Conservation (phyloP, 805 yeast genomes). For the Yamadazyma endophytica region DNA sequence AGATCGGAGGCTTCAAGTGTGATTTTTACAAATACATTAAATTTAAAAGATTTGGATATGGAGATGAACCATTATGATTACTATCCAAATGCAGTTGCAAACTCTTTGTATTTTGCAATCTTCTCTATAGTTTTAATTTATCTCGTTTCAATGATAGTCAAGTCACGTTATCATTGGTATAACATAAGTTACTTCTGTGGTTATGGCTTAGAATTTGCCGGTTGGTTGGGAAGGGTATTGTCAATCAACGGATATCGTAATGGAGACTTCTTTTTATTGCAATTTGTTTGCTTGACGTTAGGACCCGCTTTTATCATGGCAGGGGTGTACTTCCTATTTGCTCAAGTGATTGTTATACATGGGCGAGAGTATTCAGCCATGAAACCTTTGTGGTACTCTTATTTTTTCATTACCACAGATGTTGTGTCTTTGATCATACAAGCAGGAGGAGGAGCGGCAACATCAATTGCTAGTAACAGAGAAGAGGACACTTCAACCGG, state of each 20-base stretch:
- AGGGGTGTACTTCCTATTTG: constrained; percentile 37
- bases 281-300: constrained; percentile 32
- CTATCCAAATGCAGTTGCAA: constrained; percentile 24
- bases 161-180: constrained; percentile 37
- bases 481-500: constrained; percentile 26
- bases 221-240: constrained; percentile 35
- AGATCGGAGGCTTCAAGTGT: not conserved
- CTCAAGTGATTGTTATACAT: constrained; percentile 35
- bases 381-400: constrained; percentile 42
- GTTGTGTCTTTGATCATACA: constrained; percentile 34
- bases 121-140: constrained; percentile 22
- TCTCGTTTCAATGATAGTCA: constrained; percentile 21
- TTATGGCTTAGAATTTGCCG: constrained; percentile 30
- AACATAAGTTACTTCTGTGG: constrained; percentile 35
- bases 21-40: constrained; percentile 5
- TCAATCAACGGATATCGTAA: constrained; percentile 20
- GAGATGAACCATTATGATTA: constrained; percentile 26
- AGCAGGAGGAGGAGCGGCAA: constrained; percentile 38
- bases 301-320: constrained; percentile 43
- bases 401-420: constrained; percentile 35
- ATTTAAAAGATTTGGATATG: constrained; percentile 23
- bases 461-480: constrained; percentile 22
- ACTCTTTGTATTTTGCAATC: constrained; percentile 25
- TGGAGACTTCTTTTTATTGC: constrained; percentile 23
- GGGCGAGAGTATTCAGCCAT: constrained; percentile 34